Base-by-base conservation (phyloP, 176 grass and related monocot species). In the Tillandsia fasciculata region DNA sequence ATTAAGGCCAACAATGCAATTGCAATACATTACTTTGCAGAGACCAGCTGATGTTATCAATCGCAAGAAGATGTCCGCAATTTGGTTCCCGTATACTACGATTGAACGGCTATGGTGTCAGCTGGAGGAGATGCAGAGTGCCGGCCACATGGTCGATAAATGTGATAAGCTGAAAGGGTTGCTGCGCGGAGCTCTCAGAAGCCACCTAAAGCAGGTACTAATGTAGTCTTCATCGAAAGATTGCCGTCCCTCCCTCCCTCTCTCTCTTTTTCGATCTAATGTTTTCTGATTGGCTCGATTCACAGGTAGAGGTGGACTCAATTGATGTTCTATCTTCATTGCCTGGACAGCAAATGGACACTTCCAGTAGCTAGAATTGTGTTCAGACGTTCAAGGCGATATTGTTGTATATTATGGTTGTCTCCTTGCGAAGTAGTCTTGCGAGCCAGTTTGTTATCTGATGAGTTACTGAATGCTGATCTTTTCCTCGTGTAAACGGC, bases 31-130 rank as follows among this genome's bases (percentile, higher is more conserved):
- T 20, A 69, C 33, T 83, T 70, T 83, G 22, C 82, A 99, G 94
- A 87, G 89, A 66, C 79, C 82, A 9, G 63, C 68, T 24, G 89
- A 93, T 17, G 48, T 93, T 1, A 85, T 92, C 48, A 85, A 84
- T 74, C 82, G 94, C 66, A 99, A 99, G 71, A 90, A 76, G 82
- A 93, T 90, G 94, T 92, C 94, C 0, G 77, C 86, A 0, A 65
- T 77, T 48, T 97, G 89, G 94, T 97, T 92, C 54, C 84, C 94
- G 0, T 97, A 93, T 70, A 86, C 79, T 0, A 67, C 75, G 8
- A 72, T 97, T 1, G 89, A 87, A 59, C 83, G 85, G 72, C 29
- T 93, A 70, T 97, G 86, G 94, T 90, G 77, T 48, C 84, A 90
- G 67, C 78, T 97, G 17, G 84, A 90, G 49, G 89, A 97, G 74